Conservation (phyloP, 169 alveolate species). For the Cryptosporidium ubiquitum region DNA sequence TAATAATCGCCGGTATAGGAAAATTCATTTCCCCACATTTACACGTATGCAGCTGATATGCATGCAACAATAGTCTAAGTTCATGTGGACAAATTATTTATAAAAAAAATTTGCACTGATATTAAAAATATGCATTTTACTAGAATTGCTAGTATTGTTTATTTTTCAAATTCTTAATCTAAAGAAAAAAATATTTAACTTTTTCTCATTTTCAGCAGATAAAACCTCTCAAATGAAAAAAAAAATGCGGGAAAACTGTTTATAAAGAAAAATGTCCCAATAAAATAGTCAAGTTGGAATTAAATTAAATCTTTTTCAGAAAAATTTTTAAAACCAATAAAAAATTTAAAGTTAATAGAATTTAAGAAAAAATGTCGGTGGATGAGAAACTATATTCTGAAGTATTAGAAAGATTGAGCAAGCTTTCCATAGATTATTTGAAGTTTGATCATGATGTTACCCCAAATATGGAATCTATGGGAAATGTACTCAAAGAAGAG, state of each 20-base stretch:
- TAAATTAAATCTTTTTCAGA: neutral
- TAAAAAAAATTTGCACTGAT: too few species aligned
- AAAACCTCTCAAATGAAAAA: neutral
- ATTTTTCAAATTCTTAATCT: too few species aligned
- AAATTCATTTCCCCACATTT: neutral
- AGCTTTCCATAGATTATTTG: constrained; percentile 33
- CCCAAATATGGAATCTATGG: constrained; percentile 61
- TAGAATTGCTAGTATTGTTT: too few species aligned
- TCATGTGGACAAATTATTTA: neutral
- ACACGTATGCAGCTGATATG: constrained; percentile 8
- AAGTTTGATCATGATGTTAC: constrained; percentile 37
- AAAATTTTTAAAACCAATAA: neutral
- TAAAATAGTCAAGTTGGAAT: neutral
- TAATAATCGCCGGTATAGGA: neutral
- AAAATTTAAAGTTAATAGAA: neutral
- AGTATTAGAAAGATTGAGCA: constrained; percentile 1
- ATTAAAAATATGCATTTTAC: too few species aligned
- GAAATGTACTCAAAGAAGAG: neutral
- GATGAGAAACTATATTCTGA: constrained; percentile 5
- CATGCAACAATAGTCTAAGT: neutral
- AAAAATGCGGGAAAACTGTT: neutral
- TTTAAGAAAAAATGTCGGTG: constrained; percentile 9
- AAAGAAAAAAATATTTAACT: too few species aligned
- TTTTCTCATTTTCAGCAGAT: neutral
- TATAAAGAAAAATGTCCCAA: neutral